phyloP scores from a whole-genome alignment of 129 eudicot genomes.

The Escallonia herrerae region DNA sequence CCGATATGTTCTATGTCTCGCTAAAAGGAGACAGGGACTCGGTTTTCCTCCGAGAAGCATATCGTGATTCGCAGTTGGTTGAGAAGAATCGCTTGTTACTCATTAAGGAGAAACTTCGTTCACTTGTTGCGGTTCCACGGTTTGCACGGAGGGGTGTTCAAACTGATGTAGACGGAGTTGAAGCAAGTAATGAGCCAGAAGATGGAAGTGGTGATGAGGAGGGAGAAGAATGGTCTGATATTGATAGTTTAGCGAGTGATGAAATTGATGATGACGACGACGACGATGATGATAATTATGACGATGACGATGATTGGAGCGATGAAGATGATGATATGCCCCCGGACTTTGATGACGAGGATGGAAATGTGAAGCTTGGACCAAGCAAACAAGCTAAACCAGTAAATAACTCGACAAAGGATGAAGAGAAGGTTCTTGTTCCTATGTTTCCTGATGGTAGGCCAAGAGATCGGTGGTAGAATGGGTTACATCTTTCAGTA shows the following conservation, averaged over 20 bases:
- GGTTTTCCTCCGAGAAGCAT: conserved; percentile 89
- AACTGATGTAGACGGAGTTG: conserved; percentile 27
- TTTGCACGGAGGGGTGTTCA: conserved; percentile 36
- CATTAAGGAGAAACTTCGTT: conserved; percentile 88
- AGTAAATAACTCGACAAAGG: conserved; percentile 14
- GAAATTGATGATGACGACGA: conserved; percentile 41
- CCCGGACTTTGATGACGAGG: conserved; percentile 71
- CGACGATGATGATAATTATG: conserved; percentile 34
- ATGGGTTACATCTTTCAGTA: not conserved
- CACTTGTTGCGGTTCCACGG: conserved; percentile 65
- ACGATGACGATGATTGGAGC: conserved; percentile 36
- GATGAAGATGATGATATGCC: conserved; percentile 67
- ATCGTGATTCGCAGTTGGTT: conserved; percentile 77
- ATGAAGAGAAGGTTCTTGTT: conserved; percentile 43
- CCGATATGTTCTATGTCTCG: conserved; percentile 94
- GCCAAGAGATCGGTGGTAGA: conserved; percentile 95
- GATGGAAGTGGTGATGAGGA: conserved; percentile 36
- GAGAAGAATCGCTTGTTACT: conserved; percentile 71
- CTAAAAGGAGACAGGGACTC: conserved; percentile 96
- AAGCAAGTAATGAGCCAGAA: conserved; percentile 27
- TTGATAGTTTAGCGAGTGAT: conserved; percentile 46
- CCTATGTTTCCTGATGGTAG: conserved; percentile 84
- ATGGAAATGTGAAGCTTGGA: conserved; percentile 33
- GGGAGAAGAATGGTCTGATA: conserved; percentile 66
- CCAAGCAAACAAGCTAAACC: conserved; percentile 31